phyloP scores from a whole-genome alignment of 2,329 filamentous ascomycete species.

The Pseudogymnoascus sp. region DNA sequence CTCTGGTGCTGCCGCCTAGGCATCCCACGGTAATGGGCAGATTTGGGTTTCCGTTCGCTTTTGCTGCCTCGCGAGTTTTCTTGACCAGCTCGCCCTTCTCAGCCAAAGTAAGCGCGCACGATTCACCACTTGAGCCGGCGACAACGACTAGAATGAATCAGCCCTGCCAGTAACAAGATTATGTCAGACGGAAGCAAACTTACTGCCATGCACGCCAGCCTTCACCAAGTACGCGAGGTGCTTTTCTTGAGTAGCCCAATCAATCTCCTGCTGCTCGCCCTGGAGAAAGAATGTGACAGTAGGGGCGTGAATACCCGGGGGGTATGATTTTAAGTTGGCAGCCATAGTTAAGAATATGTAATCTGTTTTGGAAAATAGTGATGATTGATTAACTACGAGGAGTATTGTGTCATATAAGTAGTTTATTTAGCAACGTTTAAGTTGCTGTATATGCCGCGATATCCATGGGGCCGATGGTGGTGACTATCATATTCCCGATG shows the following conservation, averaged over 20 bases:
- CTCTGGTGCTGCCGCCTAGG: constrained; percentile 31
- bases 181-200: neutral
- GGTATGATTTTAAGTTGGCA: constrained; percentile 40
- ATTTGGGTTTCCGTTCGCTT: constrained; percentile 18
- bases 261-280: constrained; percentile 65
- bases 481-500: neutral
- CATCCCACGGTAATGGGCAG: constrained; percentile 36
- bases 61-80: constrained; percentile 31
- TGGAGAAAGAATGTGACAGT: constrained; percentile 82
- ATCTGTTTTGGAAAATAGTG: neutral
- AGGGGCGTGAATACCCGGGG: constrained; percentile 73
- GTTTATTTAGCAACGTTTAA: neutral
- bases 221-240: constrained; percentile 67
- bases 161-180: constrained; percentile 15
- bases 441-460: neutral
- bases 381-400: neutral
- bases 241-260: constrained; percentile 65
- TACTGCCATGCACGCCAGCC: constrained; percentile 43
- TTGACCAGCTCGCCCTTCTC: constrained; percentile 35
- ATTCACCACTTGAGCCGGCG: constrained; percentile 49
- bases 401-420: neutral
- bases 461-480: neutral
- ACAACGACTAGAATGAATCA: constrained; percentile 62
- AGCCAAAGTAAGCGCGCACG: constrained; percentile 31
- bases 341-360: constrained; percentile 15